A percentile compares a stretch with the other conserved stretches of the same genome.
Conservation (phyloP, 2,329 filamentous ascomycete species). For the Botrytis paeoniae region DNA sequence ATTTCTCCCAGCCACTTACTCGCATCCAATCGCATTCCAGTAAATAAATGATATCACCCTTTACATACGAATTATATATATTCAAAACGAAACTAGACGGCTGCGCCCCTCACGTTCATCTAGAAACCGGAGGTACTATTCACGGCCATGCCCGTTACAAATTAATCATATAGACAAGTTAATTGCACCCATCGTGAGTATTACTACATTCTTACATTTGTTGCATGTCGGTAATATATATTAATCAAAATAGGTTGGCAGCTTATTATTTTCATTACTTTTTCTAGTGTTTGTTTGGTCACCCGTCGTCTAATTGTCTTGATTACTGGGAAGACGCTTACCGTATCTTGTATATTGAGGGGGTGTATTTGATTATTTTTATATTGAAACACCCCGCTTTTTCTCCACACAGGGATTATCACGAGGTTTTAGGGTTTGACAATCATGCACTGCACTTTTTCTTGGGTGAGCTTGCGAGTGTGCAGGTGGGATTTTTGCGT, state of each 20-base stretch:
- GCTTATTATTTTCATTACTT: not conserved
- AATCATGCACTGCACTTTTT: not conserved
- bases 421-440: not conserved
- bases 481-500: not conserved
- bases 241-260: slow-evolving; percentile 13
- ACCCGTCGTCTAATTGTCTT: not conserved
- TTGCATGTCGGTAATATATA: not conserved
- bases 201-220: not conserved
- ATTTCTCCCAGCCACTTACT: not conserved
- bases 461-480: not conserved
- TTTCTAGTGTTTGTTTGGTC: not conserved
- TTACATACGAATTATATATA: slow-evolving; percentile 1
- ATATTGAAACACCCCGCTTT: slow-evolving; percentile 10
- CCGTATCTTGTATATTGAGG: slow-evolving; percentile 9
- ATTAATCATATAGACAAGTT: not conserved
- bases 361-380: slow-evolving; percentile 2
- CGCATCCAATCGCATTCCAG: not conserved
- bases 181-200: not conserved
- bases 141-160: not conserved
- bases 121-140: not conserved
- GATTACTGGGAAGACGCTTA: not conserved
- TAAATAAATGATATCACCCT: not conserved
- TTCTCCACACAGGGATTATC: slow-evolving; percentile 9
- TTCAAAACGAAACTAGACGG: not conserved
- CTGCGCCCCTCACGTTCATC: not conserved